Evolutionary conservation across 768 basidiomycete species (phyloP), one percentile per base, ranked within the genome.

Genomic region (Tulasnella sp.): DNA sequence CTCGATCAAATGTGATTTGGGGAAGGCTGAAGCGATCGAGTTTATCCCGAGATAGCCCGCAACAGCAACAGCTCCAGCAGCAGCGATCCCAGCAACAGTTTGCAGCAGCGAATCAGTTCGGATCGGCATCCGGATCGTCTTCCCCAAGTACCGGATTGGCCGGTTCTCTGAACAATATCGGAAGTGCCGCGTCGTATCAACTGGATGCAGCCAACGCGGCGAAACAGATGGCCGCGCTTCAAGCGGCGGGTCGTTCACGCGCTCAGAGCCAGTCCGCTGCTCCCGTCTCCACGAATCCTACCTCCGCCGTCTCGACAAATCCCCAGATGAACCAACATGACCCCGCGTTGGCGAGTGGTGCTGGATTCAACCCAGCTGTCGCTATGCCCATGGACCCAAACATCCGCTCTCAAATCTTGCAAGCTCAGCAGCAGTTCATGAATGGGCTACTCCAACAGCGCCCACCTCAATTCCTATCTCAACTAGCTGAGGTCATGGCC

Each of bases 201-300:
- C 62, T 87, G 64, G 85, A 89, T 71, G 75, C 84, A 61, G 76
- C 78, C 52, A 76, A 81, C 47, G 81, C 77, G 51, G 84, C 84
- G 61, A 90, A 88, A 70, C 88, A 90, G 73, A 85, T 88, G 80
- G 84, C 85, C 29, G 84, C 84, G 9, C 79, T 89, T 65, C 82
- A 76, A 66, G 82, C 78, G 56, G 83, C 76, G 51, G 81, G 76
- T 65, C 76, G 80, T 65, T 78, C 80, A 68, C 76, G 82, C 72
- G 77, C 80, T 64, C 73, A 76, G 61, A 79, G 78, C 67, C 80
- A 78, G 64, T 70, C 66, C 66, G 68, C 77, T 74, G 62, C 72
- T 63, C 65, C 70, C 70, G 64, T 78, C 71, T 80, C 84, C 34
- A 72, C 80, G 77, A 80, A 79, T 78, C 65, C 44, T 71, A 66